phyloP scores from a whole-genome alignment of 345 rosid genomes.

The Luvunga scandens region DNA sequence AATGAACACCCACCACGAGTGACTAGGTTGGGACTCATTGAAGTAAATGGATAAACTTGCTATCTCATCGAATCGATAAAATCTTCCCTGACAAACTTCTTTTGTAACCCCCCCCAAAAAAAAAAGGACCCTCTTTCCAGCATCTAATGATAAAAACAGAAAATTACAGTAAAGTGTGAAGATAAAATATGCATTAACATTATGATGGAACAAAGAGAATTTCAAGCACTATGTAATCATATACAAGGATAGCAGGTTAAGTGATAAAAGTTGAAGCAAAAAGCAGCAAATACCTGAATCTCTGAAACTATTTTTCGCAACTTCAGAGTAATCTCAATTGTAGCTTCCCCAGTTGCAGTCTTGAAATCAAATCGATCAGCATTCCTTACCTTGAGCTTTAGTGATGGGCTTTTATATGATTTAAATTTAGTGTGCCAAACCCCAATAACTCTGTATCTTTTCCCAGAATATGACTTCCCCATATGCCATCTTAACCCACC shows the following conservation, averaged over 20 bases:
- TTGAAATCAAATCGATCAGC: conserved; percentile 55
- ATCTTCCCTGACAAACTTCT: no score
- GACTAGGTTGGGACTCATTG: no score
- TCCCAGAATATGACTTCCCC: conserved; percentile 37
- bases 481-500: conserved; percentile 74
- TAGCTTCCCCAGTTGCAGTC: conserved; percentile 34
- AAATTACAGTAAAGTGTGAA: background rate
- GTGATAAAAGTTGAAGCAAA: background rate
- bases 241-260: background rate
- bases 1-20: no score
- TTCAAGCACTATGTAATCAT: background rate
- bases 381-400: conserved; percentile 47
- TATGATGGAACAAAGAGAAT: no score
- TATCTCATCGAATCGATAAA: no score
- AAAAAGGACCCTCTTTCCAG: no score
- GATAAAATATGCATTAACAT: background rate
- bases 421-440: conserved; percentile 44
- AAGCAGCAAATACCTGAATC: conserved; percentile 21
- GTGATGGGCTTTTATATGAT: conserved; percentile 35
- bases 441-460: conserved; percentile 43
- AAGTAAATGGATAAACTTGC: no score
- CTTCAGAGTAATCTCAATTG: conserved; percentile 40
- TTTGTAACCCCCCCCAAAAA: no score
- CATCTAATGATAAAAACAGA: no score
- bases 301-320: conserved; percentile 46